These are phyloP conservation scores for Scalesia atractyloides DNA, from an alignment of 129 eudicot genomes.

Conservation along the genomic window DNA sequence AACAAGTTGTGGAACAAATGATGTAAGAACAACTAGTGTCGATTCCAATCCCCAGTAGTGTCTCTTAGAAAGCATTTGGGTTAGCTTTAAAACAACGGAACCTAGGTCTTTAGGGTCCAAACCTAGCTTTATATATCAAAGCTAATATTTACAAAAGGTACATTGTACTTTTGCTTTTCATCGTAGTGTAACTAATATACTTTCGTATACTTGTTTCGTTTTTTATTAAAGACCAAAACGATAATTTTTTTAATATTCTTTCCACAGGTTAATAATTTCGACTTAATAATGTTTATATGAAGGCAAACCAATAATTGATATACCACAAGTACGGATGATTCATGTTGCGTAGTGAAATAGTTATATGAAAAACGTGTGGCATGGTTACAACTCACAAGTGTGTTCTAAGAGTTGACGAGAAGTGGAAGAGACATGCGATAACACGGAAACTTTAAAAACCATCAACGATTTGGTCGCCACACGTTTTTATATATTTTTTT, in stretches of 20 bases:
- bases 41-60: no score
- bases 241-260: background rate
- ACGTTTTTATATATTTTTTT: slow-evolving; percentile 24
- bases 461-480: slow-evolving; percentile 31
- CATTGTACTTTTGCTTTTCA: no score
- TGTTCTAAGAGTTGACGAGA: slow-evolving; percentile 13
- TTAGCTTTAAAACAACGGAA: no score
- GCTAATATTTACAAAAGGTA: no score
- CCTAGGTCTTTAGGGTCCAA: no score
- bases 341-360: background rate
- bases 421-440: slow-evolving; percentile 37
- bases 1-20: no score
- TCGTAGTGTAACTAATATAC: no score
- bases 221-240: background rate
- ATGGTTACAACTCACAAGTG: slow-evolving; percentile 30
- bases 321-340: slow-evolving; percentile 22
- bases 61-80: no score
- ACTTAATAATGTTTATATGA: background rate
- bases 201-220: background rate
- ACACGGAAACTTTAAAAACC: slow-evolving; percentile 30
- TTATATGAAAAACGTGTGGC: slow-evolving; percentile 30
- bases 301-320: background rate
- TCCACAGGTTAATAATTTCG: background rate
- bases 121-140: no score
- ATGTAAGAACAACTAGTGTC: no score